phyloP scores from a whole-genome alignment of 2,329 filamentous ascomycete species.

The Gaeumannomyces tritici region DNA sequence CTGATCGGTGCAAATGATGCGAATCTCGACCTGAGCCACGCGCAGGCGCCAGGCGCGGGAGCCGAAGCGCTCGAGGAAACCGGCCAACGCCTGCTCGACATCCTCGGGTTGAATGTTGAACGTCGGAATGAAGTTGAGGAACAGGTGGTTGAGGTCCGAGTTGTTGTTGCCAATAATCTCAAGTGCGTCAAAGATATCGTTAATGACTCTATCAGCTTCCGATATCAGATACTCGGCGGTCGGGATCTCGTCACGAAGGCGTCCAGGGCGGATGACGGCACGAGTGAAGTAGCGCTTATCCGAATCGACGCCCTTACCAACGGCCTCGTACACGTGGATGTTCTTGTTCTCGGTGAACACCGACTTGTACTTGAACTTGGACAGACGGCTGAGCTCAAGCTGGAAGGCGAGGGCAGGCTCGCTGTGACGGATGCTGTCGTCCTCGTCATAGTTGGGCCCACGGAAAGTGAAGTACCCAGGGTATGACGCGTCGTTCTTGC shows the following conservation, averaged over 20 bases:
- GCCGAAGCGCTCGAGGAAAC: conserved; percentile 94
- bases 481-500: conserved; percentile 86
- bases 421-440: conserved; percentile 91
- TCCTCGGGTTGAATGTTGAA: conserved; percentile 86
- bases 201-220: conserved; percentile 92
- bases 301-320: conserved; percentile 88
- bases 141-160: conserved; percentile 98
- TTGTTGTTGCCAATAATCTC: conserved; percentile 99
- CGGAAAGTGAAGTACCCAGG: conserved; percentile 98
- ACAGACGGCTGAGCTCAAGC: conserved; percentile 85
- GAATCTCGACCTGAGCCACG: conserved; percentile 94
- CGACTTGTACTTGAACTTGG: conserved; percentile 96
- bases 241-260: conserved; percentile 92
- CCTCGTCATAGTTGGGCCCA: conserved; percentile 79
- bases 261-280: conserved; percentile 86
- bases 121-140: conserved; percentile 97
- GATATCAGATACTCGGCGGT: conserved; percentile 98
- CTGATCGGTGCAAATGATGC: conserved; percentile 93
- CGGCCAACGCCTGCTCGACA: conserved; percentile 85
- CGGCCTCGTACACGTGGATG: conserved; percentile 95
- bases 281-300: conserved; percentile 99
- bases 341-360: conserved; percentile 99
- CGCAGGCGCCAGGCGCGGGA: conserved; percentile 91
- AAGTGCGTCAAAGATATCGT: conserved; percentile 91
- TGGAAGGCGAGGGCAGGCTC: conserved; percentile 98